Conservation (phyloP, 495 filamentous ascomycete species). For the Trypethelium eluteriae region DNA sequence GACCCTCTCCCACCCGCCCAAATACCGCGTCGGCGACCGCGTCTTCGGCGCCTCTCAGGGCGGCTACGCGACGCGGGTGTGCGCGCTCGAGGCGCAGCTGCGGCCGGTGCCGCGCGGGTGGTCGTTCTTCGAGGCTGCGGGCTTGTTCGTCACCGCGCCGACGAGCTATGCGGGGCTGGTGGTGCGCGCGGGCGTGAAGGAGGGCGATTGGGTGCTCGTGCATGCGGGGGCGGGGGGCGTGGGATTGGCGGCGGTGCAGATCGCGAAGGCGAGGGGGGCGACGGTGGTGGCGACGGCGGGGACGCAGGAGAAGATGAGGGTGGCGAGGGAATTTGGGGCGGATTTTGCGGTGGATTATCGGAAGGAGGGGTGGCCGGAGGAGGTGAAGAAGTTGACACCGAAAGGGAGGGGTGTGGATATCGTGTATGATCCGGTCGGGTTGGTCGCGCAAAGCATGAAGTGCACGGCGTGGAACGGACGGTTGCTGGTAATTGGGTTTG, state of each 20-base stretch:
- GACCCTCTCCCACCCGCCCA: slow-evolving; percentile 31
- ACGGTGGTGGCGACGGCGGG: slow-evolving; percentile 85
- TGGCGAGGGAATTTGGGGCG: slow-evolving; percentile 73
- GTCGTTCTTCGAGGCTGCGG: slow-evolving; percentile 77
- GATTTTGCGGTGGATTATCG: slow-evolving; percentile 76
- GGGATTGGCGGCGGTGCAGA: slow-evolving; percentile 82
- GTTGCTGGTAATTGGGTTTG: slow-evolving; percentile 82
- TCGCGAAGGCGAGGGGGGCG: slow-evolving; percentile 85
- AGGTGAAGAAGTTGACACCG: slow-evolving; percentile 67
- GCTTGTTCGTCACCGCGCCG: slow-evolving; percentile 83
- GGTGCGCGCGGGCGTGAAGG: slow-evolving; percentile 62
- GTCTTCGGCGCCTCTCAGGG: slow-evolving; percentile 87
- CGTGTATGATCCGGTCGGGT: slow-evolving; percentile 81
- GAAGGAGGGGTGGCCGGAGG: slow-evolving; percentile 62
- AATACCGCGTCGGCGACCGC: slow-evolving; percentile 65
- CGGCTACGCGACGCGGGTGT: slow-evolving; percentile 70
- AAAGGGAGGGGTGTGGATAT: slow-evolving; percentile 73
- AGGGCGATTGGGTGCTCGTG: slow-evolving; percentile 79
- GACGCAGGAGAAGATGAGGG: slow-evolving; percentile 63
- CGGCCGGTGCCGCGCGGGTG: slow-evolving; percentile 70
- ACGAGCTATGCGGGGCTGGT: slow-evolving; percentile 85
- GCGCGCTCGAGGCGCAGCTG: slow-evolving; percentile 57
- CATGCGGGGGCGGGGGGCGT: slow-evolving; percentile 93
- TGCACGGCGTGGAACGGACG: slow-evolving; percentile 88
- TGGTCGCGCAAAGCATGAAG: slow-evolving; percentile 76